phyloP scores from a whole-genome alignment of 345 rosid species.

The Gossypium longicalyx region DNA sequence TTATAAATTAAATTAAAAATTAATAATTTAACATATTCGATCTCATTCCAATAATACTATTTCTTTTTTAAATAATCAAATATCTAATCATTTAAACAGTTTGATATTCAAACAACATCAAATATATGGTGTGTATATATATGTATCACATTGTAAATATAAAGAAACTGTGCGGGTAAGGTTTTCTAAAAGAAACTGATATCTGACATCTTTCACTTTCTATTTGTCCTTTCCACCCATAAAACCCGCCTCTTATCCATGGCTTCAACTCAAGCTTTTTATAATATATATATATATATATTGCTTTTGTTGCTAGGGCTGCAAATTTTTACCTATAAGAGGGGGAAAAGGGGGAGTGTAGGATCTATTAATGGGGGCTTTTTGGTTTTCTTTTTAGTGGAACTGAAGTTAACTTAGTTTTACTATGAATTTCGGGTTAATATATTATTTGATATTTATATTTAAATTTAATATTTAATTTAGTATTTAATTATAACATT shows the following conservation, averaged over 20 bases:
- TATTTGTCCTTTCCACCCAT: constrained; percentile 3
- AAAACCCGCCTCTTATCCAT: constrained; percentile 10
- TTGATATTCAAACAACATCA: not conserved
- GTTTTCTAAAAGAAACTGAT: not conserved
- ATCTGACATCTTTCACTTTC: constrained; percentile 13
- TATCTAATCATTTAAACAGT: constrained; percentile 7
- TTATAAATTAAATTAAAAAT: too few species aligned
- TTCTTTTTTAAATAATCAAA: too few species aligned
- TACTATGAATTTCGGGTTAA: too few species aligned
- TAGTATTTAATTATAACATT: too few species aligned
- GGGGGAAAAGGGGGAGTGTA: not conserved
- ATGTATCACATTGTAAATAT: too few species aligned
- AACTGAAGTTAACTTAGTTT: not conserved
- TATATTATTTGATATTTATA: too few species aligned
- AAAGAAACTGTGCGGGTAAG: not conserved
- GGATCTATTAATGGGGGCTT: not conserved
- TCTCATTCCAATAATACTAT: too few species aligned
- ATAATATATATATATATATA: too few species aligned
- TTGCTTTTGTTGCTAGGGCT: not conserved
- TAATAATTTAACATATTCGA: too few species aligned
- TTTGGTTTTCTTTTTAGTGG: not conserved
- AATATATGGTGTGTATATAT: too few species aligned
- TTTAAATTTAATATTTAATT: too few species aligned
- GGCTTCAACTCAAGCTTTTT: not conserved
- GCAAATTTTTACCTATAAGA: not conserved